Percentiles rank a stretch among this genome's conserved stretches.
Evolutionary conservation across 2,329 filamentous ascomycete species (phyloP).

Genomic region (Knufia fluminis): DNA sequence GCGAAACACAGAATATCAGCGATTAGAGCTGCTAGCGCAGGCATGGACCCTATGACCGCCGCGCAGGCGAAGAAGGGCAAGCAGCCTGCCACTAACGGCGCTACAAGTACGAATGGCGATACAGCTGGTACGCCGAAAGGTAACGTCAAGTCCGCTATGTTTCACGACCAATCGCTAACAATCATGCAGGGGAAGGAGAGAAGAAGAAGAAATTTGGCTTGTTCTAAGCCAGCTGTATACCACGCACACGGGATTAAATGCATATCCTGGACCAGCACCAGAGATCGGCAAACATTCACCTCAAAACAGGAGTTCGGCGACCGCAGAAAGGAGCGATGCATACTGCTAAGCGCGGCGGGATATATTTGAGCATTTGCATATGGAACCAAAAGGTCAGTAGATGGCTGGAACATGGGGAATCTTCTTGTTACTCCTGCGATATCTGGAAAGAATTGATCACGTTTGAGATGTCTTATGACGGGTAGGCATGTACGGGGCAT

Average conservation of each 20-base stretch:
- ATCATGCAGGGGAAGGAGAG: constrained; percentile 17
- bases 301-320: background rate
- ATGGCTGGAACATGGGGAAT: too few species aligned
- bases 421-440: too few species aligned
- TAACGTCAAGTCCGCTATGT: background rate
- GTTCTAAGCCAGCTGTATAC: constrained; percentile 15
- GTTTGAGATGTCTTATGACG: too few species aligned
- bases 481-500: too few species aligned
- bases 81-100: constrained; percentile 11
- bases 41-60: constrained; percentile 31
- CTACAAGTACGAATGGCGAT: constrained; percentile 8
- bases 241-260: background rate
- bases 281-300: background rate
- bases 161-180: constrained; percentile 7
- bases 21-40: constrained; percentile 71
- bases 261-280: background rate
- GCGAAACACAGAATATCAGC: constrained; percentile 78
- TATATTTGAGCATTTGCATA: background rate
- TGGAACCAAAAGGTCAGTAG: background rate
- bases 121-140: constrained; percentile 18
- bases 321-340: background rate
- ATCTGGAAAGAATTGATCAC: too few species aligned
- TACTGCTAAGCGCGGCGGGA: background rate
- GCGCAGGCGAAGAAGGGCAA: constrained; percentile 16
- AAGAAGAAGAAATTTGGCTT: constrained; percentile 26